Base-by-base conservation (phyloP, 2,329 filamentous ascomycete species). In the Ascocoryne sarcoides region DNA sequence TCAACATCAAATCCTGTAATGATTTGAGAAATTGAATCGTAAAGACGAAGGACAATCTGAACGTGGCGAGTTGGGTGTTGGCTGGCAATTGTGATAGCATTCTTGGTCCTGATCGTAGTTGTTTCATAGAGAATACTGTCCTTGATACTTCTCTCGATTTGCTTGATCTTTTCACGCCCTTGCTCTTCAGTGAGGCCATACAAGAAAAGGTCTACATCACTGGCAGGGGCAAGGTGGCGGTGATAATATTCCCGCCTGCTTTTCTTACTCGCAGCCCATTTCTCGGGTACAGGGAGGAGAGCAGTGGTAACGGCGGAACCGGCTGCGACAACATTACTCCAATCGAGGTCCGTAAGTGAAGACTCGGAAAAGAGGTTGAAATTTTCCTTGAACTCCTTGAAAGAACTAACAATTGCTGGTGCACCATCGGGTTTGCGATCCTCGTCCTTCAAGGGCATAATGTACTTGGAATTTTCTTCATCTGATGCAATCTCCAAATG, bases 1-100 rank as follows among this genome's bases (percentile, higher is more conserved):
- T 92, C 86, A 36, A 94, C 86, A 52, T 93, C 87, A 52, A 94
- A 94, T 0, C 87, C 87, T 3, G 86, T 87, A 17, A 94, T 69
- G 26, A 94, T 89, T 59, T 93, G 84, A 1, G 84, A 82, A 33
- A 93, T 65, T 0, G 81, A 88, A 55, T 86, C 85, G 66, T 94
- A 93, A 28, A 92, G 77, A 26, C 86, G 81, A 20, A 93, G 70
- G 16, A 94, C 86, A 52, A 94, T 87, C 69, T 77, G 84, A 3
- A 93, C 73, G 57, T 93, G 86, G 2, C 87, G 79, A 26, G 79
- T 86, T 0, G 86, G 87, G 55, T 92, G 89, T 59, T 90, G 80
- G 32, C 81, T 86, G 23, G 76, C 84, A 55, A 94, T 92, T 0
- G 87, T 93, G 42, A 94, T 79, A 8, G 86, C 83, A 55, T 93